Conservation (phyloP, 192 early-diverging fungal species). For the Spizellomyces sp. region DNA sequence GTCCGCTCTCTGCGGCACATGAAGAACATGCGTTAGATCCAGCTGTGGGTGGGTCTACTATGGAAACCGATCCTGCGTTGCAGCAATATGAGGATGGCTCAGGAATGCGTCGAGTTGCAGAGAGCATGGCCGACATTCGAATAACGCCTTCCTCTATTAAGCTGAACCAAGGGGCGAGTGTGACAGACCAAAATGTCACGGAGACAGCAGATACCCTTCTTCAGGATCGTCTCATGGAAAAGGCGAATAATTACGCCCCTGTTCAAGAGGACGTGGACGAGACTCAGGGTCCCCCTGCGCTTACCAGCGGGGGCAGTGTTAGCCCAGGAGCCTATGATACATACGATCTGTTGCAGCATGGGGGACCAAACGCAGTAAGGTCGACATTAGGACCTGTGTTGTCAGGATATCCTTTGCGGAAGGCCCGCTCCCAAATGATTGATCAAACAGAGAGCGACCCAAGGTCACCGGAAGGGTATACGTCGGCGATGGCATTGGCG, state of each 20-base stretch:
- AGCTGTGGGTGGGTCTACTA: too few species aligned
- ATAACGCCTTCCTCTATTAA: not conserved
- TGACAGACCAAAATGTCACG: not conserved
- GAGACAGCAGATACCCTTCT: not conserved
- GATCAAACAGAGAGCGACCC: not conserved
- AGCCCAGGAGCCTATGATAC: too few species aligned
- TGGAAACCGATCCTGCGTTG: not conserved
- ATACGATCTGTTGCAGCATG: not conserved
- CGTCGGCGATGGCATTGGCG: not conserved
- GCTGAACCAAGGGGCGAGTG: not conserved
- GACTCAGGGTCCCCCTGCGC: too few species aligned
- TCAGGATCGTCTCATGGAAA: not conserved
- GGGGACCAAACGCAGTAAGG: too few species aligned
- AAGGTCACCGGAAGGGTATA: not conserved
- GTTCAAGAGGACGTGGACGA: too few species aligned
- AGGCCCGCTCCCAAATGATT: slow-evolving; percentile 35
- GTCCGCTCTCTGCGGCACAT: too few species aligned
- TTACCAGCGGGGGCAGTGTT: too few species aligned
- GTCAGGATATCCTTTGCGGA: slow-evolving; percentile 34
- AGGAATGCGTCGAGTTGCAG: not conserved
- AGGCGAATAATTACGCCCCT: too few species aligned
- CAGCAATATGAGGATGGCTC: too few species aligned
- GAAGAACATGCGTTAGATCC: too few species aligned
- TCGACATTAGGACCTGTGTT: too few species aligned
- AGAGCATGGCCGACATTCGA: not conserved